Evolutionary conservation across 2,329 filamentous ascomycete species (phyloP), one percentile per base, ranked within the genome.

Genomic region (Microascus cirrosus): DNA sequence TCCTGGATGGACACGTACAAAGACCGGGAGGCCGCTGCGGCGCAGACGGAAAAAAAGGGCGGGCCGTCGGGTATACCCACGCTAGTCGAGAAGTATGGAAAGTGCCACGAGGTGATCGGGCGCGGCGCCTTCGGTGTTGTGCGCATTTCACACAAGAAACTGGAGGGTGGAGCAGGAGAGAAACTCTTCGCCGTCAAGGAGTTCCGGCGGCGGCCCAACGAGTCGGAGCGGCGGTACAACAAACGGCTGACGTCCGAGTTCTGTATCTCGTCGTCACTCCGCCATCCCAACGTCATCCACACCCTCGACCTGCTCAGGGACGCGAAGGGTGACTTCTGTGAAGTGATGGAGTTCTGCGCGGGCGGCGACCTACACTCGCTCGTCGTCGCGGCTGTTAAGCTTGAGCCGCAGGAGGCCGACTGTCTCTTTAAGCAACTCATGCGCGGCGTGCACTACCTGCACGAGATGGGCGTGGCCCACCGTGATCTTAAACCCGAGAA

Each of bases 401-500:
- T 99, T 22, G 92, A 94, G 70, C 90, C 95, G 34, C 79, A 84
- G 60, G 94, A 99, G 73, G 93, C 94, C 60, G 94, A 99, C 70
- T 99, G 94, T 74, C 95, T 94, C 71, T 99, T 99, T 79, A 96
- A 97, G 75, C 94, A 99, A 73, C 85, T 97, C 73, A 97, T 99
- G 93, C 89, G 94, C 59, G 94, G 94, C 61, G 94, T 99, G 56
- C 93, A 97, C 73, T 99, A 99, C 71, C 91, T 99, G 77, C 94
- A 99, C 73, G 93, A 97, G 69, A 99, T 97, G 94, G 94, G 94
- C 59, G 94, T 99, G 28, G 93, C 94, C 13, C 94, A 99, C 70
- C 89, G 94, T 61, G 94, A 99, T 67, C 76, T 99, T 53, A 99
- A 99, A 72, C 94, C 94, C 0, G 94, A 99, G 71, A 99, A 99